phyloP scores from a whole-genome alignment of 768 basidiomycete species.

The Sporobolomyces pararoseus region DNA sequence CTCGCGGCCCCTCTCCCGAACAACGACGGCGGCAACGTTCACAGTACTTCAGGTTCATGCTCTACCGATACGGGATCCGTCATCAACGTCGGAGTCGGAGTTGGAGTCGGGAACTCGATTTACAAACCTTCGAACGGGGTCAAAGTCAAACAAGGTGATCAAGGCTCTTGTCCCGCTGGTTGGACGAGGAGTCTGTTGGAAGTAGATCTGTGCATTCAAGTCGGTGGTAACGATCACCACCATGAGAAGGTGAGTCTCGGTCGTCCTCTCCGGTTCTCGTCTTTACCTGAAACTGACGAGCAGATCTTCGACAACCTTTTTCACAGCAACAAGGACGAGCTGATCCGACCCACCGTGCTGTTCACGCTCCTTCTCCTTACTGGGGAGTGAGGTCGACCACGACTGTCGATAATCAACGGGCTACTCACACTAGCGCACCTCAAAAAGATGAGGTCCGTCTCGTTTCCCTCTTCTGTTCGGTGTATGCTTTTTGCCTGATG shows the following conservation, averaged over 20 bases:
- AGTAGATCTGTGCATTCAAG: conserved; percentile 16
- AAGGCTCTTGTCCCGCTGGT: conserved; percentile 6
- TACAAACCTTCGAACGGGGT: conserved; percentile 3
- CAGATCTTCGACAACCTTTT: background rate
- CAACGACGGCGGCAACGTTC: background rate
- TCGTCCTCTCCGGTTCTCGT: background rate
- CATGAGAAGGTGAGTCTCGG: conserved; percentile 13
- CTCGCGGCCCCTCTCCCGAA: conserved; percentile 22
- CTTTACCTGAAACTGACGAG: background rate
- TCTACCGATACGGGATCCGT: background rate
- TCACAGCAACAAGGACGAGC: background rate
- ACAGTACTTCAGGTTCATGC: background rate
- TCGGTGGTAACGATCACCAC: conserved; percentile 20
- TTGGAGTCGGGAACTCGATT: conserved; percentile 2
- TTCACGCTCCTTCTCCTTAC: background rate
- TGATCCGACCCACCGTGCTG: background rate
- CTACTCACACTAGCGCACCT: conserved; percentile 5
- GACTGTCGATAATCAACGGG: background rate
- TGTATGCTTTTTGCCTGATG: background rate
- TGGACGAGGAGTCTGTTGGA: conserved; percentile 9
- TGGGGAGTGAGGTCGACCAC: background rate
- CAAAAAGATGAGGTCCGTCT: conserved; percentile 12
- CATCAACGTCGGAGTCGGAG: conserved; percentile 11
- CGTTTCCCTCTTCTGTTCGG: background rate
- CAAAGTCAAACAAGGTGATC: conserved; percentile 24